Evolutionary conservation across 176 grass and related monocot genomes (phyloP).

Genomic region (Musa acuminata): DNA sequence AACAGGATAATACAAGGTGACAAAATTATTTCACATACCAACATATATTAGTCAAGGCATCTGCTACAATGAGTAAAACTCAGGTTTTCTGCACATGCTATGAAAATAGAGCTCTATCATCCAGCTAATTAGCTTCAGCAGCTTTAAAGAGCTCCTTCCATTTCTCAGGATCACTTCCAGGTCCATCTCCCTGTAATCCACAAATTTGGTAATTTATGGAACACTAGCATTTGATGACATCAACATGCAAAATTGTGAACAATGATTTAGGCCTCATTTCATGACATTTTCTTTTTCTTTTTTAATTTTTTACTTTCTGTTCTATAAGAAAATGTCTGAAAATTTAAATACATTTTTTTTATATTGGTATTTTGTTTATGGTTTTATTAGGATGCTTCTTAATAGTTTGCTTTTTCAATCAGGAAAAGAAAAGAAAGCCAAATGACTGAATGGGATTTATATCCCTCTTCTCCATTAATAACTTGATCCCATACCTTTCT

Average conservation of each 20-base stretch:
- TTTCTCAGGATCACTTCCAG: constrained; percentile 55
- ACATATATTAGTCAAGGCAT: background rate
- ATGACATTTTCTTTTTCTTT: no score
- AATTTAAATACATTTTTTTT: no score
- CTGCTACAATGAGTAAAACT: background rate
- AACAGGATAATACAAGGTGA: no score
- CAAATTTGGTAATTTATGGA: constrained; percentile 6
- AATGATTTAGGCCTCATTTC: background rate
- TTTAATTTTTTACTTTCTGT: no score
- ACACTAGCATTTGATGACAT: constrained; percentile 2
- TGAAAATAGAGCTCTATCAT: background rate
- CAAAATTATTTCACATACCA: background rate
- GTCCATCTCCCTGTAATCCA: constrained; percentile 65
- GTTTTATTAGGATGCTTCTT: no score
- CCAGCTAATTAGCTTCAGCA: constrained; percentile 33
- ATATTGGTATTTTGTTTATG: no score
- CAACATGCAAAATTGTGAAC: background rate
- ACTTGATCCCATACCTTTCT: no score
- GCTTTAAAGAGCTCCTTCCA: constrained; percentile 68
- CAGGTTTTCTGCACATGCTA: background rate
- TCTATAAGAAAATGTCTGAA: no score
- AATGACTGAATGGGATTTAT: no score
- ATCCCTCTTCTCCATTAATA: no score
- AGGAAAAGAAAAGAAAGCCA: no score
- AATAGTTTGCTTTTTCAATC: no score